These are phyloP conservation scores for Calonectria honghensis DNA, from an alignment of 2,329 filamentous ascomycete genomes.

Conservation along the genomic window DNA sequence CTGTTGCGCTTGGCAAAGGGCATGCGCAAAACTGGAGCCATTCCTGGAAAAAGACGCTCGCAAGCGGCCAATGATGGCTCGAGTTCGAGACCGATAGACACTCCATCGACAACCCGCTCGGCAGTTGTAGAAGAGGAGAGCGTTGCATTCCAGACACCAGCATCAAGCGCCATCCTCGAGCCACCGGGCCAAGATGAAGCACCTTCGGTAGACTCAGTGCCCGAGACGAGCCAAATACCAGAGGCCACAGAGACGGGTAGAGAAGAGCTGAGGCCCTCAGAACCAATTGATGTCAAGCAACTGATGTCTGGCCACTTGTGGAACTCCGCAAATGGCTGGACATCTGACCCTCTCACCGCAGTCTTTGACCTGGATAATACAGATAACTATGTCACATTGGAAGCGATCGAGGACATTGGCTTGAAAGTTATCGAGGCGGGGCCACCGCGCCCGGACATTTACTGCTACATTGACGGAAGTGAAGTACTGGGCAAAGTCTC, in stretches of 20 bases:
- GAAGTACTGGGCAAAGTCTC: not conserved
- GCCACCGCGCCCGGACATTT: too few species aligned
- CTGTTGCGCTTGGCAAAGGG: not conserved
- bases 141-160: not conserved
- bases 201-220: not conserved
- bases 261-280: not conserved
- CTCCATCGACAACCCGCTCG: not conserved
- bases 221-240: not conserved
- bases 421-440: not conserved
- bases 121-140: not conserved
- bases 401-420: not conserved
- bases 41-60: not conserved
- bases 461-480: not conserved
- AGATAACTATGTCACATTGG: not conserved
- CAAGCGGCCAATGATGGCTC: not conserved
- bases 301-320: not conserved
- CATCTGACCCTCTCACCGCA: not conserved
- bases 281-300: not conserved
- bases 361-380: not conserved
- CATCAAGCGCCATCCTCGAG: not conserved
- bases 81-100: not conserved
- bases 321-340: not conserved
- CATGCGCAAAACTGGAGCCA: not conserved
- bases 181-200: too few species aligned
- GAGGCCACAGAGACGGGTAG: not conserved